Evolutionary conservation across 2,329 filamentous ascomycete species (phyloP).

Genomic region (Penicillium occitanis): DNA sequence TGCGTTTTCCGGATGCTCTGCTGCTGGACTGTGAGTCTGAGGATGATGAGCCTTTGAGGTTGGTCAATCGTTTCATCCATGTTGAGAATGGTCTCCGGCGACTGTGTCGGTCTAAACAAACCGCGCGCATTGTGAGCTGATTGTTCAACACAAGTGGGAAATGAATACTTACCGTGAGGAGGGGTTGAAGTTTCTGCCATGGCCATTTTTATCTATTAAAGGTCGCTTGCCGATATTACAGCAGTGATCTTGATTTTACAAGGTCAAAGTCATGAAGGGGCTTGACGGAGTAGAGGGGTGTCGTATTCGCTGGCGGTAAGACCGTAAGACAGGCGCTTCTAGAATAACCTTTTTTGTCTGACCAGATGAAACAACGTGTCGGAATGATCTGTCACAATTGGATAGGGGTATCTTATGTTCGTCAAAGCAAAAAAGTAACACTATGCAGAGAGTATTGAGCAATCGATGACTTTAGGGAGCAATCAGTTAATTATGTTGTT

Average conservation of each 20-base stretch:
- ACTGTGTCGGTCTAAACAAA: conserved; percentile 64
- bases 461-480: not conserved
- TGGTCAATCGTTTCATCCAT: conserved; percentile 92
- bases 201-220: not conserved
- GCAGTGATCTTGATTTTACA: not conserved
- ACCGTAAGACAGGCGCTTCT: conserved; percentile 2
- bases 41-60: conserved; percentile 74
- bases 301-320: not conserved
- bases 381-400: not conserved
- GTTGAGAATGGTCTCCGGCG: conserved; percentile 84
- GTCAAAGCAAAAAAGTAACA: not conserved
- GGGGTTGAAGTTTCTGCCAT: conserved; percentile 6
- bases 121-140: not conserved
- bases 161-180: not conserved
- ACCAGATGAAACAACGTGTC: not conserved
- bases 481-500: not conserved
- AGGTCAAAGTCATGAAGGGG: not conserved
- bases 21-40: conserved; percentile 41
- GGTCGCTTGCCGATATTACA: not conserved
- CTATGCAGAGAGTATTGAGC: conserved; percentile 1
- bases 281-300: not conserved
- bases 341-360: not conserved
- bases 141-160: not conserved
- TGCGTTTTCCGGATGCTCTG: conserved; percentile 40
- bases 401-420: not conserved